Conservation (phyloP, 2,329 filamentous ascomycete species). For the Arthrobotrys megalospora region DNA sequence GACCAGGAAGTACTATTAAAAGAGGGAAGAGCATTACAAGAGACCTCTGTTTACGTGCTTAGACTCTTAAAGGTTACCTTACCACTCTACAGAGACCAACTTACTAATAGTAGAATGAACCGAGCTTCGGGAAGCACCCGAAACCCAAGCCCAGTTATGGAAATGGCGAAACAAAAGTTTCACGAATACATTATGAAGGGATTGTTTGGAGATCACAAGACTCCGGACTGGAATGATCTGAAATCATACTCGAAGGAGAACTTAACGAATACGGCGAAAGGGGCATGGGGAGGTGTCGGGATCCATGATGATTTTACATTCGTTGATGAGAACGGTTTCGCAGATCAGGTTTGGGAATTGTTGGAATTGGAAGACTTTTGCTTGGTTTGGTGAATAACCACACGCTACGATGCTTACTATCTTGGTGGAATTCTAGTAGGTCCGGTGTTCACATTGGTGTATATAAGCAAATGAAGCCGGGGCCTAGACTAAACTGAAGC, state of each 20-base stretch:
- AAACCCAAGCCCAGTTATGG: conserved; percentile 22
- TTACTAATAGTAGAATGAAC: conserved; percentile 16
- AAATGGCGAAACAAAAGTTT: conserved; percentile 34
- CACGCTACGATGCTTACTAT: neutral
- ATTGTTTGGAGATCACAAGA: conserved; percentile 43
- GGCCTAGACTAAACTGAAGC: neutral
- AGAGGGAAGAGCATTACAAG: conserved; percentile 44
- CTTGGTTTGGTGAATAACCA: conserved; percentile 40
- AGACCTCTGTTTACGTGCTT: conserved; percentile 62
- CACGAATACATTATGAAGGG: conserved; percentile 51
- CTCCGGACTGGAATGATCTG: conserved; percentile 38
- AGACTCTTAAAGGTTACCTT: conserved; percentile 61
- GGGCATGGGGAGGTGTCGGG: conserved; percentile 44
- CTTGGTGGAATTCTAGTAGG: neutral
- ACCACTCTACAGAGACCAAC: conserved; percentile 39
- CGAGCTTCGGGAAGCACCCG: neutral
- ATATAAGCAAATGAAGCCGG: neutral
- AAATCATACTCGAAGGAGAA: conserved; percentile 16
- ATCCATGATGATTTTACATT: conserved; percentile 38
- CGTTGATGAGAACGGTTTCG: conserved; percentile 51
- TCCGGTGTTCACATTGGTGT: neutral
- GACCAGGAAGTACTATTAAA: neutral
- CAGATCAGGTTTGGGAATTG: conserved; percentile 52
- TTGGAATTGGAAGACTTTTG: conserved; percentile 57
- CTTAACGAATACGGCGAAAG: neutral